These are phyloP conservation scores for Candida glucosophila DNA, from an alignment of 1,139 yeast genomes.

Conservation along the genomic window DNA sequence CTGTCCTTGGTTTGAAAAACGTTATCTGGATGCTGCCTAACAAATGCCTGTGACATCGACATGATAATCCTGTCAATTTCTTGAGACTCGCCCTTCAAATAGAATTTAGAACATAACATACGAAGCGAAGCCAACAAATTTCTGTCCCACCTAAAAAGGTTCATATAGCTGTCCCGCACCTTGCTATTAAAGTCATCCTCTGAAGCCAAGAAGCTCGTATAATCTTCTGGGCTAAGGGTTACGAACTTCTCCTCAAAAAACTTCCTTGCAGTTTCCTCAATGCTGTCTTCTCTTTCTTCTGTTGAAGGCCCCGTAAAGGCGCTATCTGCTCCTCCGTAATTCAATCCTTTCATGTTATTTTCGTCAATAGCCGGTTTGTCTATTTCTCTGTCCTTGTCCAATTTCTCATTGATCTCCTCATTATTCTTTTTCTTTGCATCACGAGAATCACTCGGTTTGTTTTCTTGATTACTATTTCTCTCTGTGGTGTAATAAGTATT, in stretches of 20 bases:
- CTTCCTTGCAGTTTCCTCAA: slow-evolving; percentile 25
- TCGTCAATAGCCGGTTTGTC: too few species aligned
- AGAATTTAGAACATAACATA: slow-evolving; percentile 52
- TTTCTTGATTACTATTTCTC: too few species aligned
- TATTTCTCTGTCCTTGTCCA: neutral
- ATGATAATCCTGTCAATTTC: slow-evolving; percentile 71
- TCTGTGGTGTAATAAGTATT: too few species aligned
- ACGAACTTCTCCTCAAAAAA: slow-evolving; percentile 33
- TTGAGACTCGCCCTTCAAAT: slow-evolving; percentile 78
- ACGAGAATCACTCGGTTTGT: too few species aligned
- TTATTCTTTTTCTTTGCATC: too few species aligned
- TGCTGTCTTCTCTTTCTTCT: too few species aligned
- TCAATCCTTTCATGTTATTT: too few species aligned
- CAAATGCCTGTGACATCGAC: slow-evolving; percentile 63
- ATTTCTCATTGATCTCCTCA: too few species aligned
- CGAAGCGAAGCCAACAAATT: slow-evolving; percentile 50
- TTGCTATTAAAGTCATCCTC: slow-evolving; percentile 32
- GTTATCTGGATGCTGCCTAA: slow-evolving; percentile 39
- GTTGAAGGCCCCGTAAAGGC: too few species aligned
- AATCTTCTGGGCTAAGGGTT: slow-evolving; percentile 38
- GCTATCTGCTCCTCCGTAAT: slow-evolving; percentile 1
- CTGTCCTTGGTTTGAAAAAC: slow-evolving; percentile 44
- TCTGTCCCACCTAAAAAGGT: slow-evolving; percentile 39
- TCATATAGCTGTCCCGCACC: slow-evolving; percentile 39
- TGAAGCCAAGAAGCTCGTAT: slow-evolving; percentile 37